Conservation (phyloP, 331 rosid genomes). For the Rhamnella rubrinervis region DNA sequence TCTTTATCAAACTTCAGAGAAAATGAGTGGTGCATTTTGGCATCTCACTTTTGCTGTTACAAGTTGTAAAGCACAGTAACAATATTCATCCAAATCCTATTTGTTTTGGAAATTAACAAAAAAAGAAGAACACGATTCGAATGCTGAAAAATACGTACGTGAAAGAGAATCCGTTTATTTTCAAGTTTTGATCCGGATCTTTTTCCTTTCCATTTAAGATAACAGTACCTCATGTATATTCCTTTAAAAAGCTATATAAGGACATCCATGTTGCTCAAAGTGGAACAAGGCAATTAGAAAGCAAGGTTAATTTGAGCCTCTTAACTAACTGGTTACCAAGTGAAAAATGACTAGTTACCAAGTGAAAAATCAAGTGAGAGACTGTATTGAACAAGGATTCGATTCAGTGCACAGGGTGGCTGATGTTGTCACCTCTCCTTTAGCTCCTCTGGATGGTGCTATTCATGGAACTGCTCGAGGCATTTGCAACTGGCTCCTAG, state of each 20-base stretch:
- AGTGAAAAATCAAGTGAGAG: neutral
- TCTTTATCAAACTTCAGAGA: too few species aligned
- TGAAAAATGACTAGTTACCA: neutral
- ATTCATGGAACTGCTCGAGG: neutral
- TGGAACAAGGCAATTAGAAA: neutral
- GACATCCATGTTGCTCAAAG: neutral
- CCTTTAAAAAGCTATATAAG: too few species aligned
- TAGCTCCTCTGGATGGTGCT: slow-evolving; percentile 2
- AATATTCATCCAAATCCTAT: too few species aligned
- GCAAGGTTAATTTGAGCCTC: neutral
- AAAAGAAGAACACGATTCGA: too few species aligned
- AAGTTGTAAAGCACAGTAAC: neutral
- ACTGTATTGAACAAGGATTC: neutral
- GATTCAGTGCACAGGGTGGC: neutral
- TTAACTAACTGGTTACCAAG: neutral
- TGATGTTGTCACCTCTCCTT: neutral
- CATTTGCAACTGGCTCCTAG: neutral
- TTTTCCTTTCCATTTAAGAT: too few species aligned
- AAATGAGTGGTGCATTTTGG: too few species aligned
- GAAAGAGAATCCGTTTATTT: too few species aligned
- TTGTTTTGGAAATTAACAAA: too few species aligned
- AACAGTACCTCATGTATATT: too few species aligned
- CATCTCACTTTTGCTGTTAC: too few species aligned
- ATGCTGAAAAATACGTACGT: too few species aligned
- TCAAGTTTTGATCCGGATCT: too few species aligned